A percentile compares a stretch with the other conserved stretches of the same genome.
Conservation (phyloP, 2,329 filamentous ascomycete genomes). For the Xylariaceae sp. region DNA sequence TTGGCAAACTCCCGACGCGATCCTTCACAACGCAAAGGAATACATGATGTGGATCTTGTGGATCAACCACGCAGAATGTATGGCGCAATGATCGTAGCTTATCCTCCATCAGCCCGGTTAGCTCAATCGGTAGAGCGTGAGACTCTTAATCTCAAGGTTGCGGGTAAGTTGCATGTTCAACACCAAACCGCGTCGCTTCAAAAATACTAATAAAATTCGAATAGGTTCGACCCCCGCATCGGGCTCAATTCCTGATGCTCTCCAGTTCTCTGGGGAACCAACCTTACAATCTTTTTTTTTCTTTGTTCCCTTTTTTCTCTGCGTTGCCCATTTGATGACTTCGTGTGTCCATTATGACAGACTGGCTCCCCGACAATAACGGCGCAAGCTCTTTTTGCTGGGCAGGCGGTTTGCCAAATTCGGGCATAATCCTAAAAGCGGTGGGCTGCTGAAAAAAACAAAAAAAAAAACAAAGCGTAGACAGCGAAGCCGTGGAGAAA, state of each 20-base stretch:
- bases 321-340: background rate
- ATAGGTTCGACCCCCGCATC: slow-evolving; percentile 42
- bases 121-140: slow-evolving; percentile 69
- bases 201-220: background rate
- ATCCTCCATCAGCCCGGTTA: slow-evolving; percentile 43
- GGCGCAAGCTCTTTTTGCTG: too few relatives aligned
- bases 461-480: too few relatives aligned
- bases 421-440: too few relatives aligned
- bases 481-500: too few relatives aligned
- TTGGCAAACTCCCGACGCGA: too few relatives aligned
- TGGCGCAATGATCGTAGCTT: background rate
- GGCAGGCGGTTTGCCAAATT: too few relatives aligned
- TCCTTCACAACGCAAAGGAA: background rate
- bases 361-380: too few relatives aligned
- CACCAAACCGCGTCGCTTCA: background rate
- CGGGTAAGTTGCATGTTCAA: slow-evolving; percentile 21
- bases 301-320: background rate
- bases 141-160: slow-evolving; percentile 52
- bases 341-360: background rate
- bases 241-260: slow-evolving; percentile 34
- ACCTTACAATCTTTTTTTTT: background rate
- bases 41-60: background rate
- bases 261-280: slow-evolving; percentile 2
- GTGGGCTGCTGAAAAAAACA: too few relatives aligned
- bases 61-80: background rate